Percentiles rank a stretch among this genome's conserved stretches.
These are phyloP conservation scores for Dioscorea cayenensis DNA, from an alignment of 116 monocot genomes.

Conservation along the genomic window DNA sequence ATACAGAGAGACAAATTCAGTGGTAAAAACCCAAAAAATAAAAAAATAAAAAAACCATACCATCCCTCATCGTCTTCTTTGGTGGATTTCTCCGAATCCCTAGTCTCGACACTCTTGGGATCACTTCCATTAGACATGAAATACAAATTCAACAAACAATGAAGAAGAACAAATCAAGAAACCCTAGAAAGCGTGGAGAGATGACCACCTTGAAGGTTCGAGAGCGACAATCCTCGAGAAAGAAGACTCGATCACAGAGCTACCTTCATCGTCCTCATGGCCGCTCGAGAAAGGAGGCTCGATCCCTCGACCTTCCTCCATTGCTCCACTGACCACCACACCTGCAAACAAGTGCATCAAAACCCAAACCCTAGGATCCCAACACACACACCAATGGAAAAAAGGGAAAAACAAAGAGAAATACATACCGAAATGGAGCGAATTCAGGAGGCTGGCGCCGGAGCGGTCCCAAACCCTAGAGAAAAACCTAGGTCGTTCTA, in stretches of 20 bases:
- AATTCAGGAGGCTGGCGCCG: too few relatives aligned
- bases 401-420: too few relatives aligned
- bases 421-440: too few relatives aligned
- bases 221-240: neutral
- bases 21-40: neutral
- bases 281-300: too few relatives aligned
- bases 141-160: slow-evolving; percentile 12
- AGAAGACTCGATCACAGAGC: neutral
- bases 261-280: too few relatives aligned
- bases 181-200: neutral
- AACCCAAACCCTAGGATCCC: too few relatives aligned
- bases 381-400: too few relatives aligned
- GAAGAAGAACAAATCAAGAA: neutral
- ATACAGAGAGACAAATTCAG: neutral
- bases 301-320: too few relatives aligned
- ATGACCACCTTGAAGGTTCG: neutral
- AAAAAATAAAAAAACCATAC: slow-evolving; percentile 4
- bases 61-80: slow-evolving; percentile 18
- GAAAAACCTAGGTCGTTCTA: too few relatives aligned
- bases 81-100: neutral
- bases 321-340: too few relatives aligned
- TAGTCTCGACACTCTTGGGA: slow-evolving; percentile 2
- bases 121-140: neutral
- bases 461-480: too few relatives aligned
- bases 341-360: too few relatives aligned